Percentiles rank a stretch among this genome's conserved stretches.
Evolutionary conservation across 2,329 filamentous ascomycete genomes (phyloP).

Genomic region (Colletotrichum destructivum): DNA sequence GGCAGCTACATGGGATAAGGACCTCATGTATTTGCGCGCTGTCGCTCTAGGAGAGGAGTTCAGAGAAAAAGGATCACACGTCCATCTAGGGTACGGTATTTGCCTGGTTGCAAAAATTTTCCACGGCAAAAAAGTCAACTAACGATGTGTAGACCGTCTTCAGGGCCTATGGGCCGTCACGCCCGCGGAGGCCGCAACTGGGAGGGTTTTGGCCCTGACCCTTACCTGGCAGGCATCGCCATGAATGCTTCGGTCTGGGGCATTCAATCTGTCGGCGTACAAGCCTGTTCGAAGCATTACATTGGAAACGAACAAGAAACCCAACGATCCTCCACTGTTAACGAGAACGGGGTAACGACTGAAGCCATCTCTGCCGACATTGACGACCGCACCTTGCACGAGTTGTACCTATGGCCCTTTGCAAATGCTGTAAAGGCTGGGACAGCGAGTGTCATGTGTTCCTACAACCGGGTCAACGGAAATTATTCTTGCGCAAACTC

Average conservation of each 20-base stretch:
- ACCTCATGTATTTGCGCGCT: too few relatives aligned
- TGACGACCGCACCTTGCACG: constrained; percentile 73
- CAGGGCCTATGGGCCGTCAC: constrained; percentile 73
- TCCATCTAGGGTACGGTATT: too few relatives aligned
- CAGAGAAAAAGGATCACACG: too few relatives aligned
- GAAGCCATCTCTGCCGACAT: constrained; percentile 71
- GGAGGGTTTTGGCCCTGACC: constrained; percentile 76
- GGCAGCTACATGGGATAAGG: too few relatives aligned
- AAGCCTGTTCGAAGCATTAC: constrained; percentile 76
- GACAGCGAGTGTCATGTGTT: constrained; percentile 82
- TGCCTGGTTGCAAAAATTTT: too few relatives aligned
- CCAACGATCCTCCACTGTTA: constrained; percentile 56
- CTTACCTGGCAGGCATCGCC: constrained; percentile 78
- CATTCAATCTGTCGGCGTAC: constrained; percentile 83
- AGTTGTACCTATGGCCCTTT: constrained; percentile 82
- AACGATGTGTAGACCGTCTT: too few relatives aligned
- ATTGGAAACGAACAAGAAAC: constrained; percentile 74
- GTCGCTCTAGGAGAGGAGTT: too few relatives aligned
- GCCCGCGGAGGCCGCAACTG: constrained; percentile 76
- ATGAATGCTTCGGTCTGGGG: constrained; percentile 81
- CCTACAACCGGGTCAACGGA: constrained; percentile 76
- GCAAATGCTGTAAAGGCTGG: constrained; percentile 79
- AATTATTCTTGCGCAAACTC: constrained; percentile 62
- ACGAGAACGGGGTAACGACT: constrained; percentile 52
- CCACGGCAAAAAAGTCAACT: too few relatives aligned